Evolutionary conservation across 441 rosid species (phyloP).

Genomic region (Raphanus hybrid): DNA sequence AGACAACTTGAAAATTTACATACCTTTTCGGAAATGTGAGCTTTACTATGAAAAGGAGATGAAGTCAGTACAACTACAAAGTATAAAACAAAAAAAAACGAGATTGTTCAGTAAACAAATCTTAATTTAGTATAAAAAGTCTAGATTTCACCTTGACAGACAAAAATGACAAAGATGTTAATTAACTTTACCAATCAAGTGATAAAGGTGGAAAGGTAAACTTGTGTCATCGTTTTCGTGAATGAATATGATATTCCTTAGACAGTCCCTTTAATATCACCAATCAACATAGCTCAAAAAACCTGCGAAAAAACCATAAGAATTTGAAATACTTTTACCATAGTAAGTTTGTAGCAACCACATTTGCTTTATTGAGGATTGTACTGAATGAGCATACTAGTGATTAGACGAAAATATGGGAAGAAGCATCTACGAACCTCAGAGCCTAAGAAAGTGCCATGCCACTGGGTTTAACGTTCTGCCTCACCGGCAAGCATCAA

Average conservation of each 20-base stretch:
- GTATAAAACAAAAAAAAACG: slow-evolving; percentile 17
- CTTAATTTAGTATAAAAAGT: slow-evolving; percentile 25
- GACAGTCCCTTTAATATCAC: slow-evolving; percentile 17
- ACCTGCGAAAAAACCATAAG: slow-evolving; percentile 10
- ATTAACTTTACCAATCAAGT: slow-evolving; percentile 38
- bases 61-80: slow-evolving; percentile 29
- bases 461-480: slow-evolving; percentile 13
- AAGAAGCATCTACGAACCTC: slow-evolving; percentile 25
- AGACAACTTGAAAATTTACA: slow-evolving; percentile 36
- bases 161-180: slow-evolving; percentile 31
- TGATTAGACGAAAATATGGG: slow-evolving; percentile 16
- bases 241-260: slow-evolving; percentile 35
- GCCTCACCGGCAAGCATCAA: slow-evolving; percentile 38
- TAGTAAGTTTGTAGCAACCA: slow-evolving; percentile 12
- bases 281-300: slow-evolving; percentile 26
- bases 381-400: slow-evolving; percentile 10
- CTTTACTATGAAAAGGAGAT: slow-evolving; percentile 34
- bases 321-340: slow-evolving; percentile 18
- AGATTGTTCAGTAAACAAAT: slow-evolving; percentile 27
- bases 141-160: slow-evolving; percentile 41
- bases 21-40: slow-evolving; percentile 37
- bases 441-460: slow-evolving; percentile 14
- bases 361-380: slow-evolving; percentile 21
- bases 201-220: slow-evolving; percentile 35
- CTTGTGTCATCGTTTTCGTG: slow-evolving; percentile 34